Percentiles rank a stretch among this genome's conserved stretches.
Evolutionary conservation across 2,329 filamentous ascomycete genomes (phyloP).

Genomic region (Arthrobotrys pseudoclavata): DNA sequence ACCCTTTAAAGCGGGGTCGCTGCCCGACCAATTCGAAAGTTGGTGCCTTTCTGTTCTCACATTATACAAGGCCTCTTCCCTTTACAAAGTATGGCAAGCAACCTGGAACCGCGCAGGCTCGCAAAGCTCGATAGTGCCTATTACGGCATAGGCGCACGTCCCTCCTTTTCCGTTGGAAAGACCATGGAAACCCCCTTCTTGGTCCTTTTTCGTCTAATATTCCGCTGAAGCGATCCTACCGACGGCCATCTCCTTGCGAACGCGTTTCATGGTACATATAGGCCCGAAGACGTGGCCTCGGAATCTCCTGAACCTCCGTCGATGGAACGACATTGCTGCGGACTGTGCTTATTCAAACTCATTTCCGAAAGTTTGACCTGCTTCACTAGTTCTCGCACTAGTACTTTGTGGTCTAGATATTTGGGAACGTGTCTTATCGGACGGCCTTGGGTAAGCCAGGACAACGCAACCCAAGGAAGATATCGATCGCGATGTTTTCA

Average conservation of each 20-base stretch:
- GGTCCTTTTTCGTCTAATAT: conserved; percentile 11
- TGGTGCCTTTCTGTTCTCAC: conserved; percentile 42
- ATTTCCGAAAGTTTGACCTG: conserved; percentile 22
- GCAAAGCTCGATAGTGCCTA: conserved; percentile 58
- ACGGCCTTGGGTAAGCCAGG: conserved; percentile 13
- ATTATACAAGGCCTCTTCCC: conserved; percentile 47
- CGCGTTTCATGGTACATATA: conserved; percentile 11
- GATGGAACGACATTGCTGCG: conserved; percentile 4
- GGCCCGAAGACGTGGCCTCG: conserved; percentile 5
- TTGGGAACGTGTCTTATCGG: conserved; percentile 20
- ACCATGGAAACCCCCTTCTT: conserved; percentile 6
- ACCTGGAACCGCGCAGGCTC: conserved; percentile 49
- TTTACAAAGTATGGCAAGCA: conserved; percentile 57
- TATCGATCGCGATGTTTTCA: conserved; percentile 43
- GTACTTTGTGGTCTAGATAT: not conserved
- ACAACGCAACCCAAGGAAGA: conserved; percentile 53
- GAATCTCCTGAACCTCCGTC: conserved; percentile 20
- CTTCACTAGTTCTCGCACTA: conserved; percentile 29
- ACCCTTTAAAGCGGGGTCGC: conserved; percentile 53
- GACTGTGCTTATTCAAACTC: conserved; percentile 25
- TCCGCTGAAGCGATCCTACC: conserved; percentile 21
- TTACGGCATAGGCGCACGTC: conserved; percentile 52
- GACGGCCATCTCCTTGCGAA: conserved; percentile 14
- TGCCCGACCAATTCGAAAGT: conserved; percentile 54
- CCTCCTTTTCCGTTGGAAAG: conserved; percentile 1